Conservation (phyloP, 2,329 filamentous ascomycete genomes). For the Beauveria pseudobassiana region DNA sequence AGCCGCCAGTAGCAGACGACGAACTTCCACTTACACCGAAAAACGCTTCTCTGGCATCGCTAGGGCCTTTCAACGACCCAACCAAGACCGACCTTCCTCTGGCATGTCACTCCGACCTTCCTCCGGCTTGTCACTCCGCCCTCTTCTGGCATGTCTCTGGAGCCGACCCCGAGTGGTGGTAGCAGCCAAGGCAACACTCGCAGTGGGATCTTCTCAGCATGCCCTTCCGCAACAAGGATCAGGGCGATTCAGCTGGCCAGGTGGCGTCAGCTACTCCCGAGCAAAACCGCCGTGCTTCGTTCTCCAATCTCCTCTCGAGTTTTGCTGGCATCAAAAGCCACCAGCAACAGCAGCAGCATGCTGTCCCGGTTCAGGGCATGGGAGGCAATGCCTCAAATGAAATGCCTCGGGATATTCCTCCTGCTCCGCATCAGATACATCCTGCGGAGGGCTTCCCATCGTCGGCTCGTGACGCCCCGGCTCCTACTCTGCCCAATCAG, state of each 20-base stretch:
- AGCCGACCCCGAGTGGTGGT: background rate
- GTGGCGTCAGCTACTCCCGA: background rate
- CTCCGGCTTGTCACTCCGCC: background rate
- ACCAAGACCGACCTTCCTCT: constrained; percentile 1
- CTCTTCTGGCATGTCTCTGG: background rate
- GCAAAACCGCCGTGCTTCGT: background rate
- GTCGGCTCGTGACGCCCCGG: background rate
- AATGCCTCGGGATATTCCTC: background rate
- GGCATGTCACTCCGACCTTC: background rate
- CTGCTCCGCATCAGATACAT: background rate
- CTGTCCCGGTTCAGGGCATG: background rate
- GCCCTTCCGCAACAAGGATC: background rate
- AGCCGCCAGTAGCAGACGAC: background rate
- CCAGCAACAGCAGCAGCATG: background rate
- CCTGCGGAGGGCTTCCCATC: background rate
- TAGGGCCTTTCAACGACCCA: constrained; percentile 22
- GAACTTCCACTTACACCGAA: constrained; percentile 4
- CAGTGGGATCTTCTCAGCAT: background rate
- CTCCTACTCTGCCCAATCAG: background rate
- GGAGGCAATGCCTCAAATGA: background rate
- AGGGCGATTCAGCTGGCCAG: background rate
- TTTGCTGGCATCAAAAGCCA: background rate
- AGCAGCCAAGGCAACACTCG: background rate
- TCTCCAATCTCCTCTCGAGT: constrained; percentile 1
- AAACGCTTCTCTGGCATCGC: constrained; percentile 38